Conservation (phyloP, 2,329 filamentous ascomycete species). For the Gremmenia infestans region DNA sequence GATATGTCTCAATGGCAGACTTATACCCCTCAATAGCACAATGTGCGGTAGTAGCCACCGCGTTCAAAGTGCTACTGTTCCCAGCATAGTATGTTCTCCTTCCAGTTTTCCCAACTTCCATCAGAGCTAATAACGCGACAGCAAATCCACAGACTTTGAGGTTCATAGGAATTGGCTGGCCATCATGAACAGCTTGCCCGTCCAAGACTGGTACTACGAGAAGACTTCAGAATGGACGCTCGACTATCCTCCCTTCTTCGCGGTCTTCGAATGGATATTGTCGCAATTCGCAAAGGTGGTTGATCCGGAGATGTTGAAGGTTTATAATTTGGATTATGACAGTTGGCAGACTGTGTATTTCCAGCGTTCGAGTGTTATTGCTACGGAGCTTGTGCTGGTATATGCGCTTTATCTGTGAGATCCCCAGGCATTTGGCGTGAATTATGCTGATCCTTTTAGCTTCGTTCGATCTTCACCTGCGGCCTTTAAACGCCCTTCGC, state of each 20-base stretch:
- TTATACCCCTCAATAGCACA: conserved; percentile 83
- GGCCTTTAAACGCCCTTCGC: conserved; percentile 66
- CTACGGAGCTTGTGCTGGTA: conserved; percentile 77
- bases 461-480: conserved; percentile 69
- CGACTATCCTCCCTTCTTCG: conserved; percentile 97
- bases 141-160: conserved; percentile 98
- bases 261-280: conserved; percentile 90
- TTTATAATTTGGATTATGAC: conserved; percentile 78
- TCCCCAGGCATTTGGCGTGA: neutral
- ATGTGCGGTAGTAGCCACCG: conserved; percentile 78
- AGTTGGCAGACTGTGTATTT: conserved; percentile 95
- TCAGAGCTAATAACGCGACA: conserved; percentile 36
- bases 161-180: conserved; percentile 99
- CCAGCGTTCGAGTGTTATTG: conserved; percentile 81
- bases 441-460: conserved; percentile 39
- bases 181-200: conserved; percentile 82
- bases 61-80: conserved; percentile 87
- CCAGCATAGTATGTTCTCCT: conserved; percentile 77
- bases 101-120: neutral
- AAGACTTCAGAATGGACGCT: conserved; percentile 99
- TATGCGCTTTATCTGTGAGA: conserved; percentile 73
- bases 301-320: conserved; percentile 75
- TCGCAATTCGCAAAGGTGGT: conserved; percentile 73
- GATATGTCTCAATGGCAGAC: conserved; percentile 60
- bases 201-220: conserved; percentile 93